Evolutionary conservation across 495 filamentous ascomycete species (phyloP).

Genomic region (Neurospora sublineolata): DNA sequence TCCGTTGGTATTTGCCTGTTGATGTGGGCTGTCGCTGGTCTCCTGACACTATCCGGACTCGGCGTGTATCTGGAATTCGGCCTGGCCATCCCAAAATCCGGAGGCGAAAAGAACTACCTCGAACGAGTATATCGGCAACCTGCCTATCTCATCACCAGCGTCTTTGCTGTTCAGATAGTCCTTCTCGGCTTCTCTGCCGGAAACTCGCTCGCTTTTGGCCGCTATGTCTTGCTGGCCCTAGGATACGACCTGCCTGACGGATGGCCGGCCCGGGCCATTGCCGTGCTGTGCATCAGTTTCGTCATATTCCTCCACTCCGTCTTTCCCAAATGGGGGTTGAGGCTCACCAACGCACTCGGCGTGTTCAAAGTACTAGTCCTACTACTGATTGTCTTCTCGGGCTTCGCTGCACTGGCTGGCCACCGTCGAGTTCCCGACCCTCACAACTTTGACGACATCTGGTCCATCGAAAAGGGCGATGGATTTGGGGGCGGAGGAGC

Average conservation of each 20-base stretch:
- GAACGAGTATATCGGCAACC: slow-evolving; percentile 52
- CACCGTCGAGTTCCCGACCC: slow-evolving; percentile 16
- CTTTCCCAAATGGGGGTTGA: slow-evolving; percentile 50
- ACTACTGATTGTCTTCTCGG: slow-evolving; percentile 48
- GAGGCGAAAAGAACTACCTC: slow-evolving; percentile 51
- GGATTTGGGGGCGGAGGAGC: slow-evolving; percentile 30
- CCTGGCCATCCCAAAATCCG: slow-evolving; percentile 40
- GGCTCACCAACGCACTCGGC: slow-evolving; percentile 51
- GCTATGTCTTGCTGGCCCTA: slow-evolving; percentile 54
- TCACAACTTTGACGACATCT: slow-evolving; percentile 22
- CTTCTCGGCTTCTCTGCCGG: slow-evolving; percentile 41
- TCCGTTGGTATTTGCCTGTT: slow-evolving; percentile 30
- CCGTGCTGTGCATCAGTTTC: slow-evolving; percentile 41
- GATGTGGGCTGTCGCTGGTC: slow-evolving; percentile 26
- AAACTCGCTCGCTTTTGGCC: slow-evolving; percentile 57
- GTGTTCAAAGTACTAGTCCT: slow-evolving; percentile 55
- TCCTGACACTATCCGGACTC: slow-evolving; percentile 11
- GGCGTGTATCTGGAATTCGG: slow-evolving; percentile 33
- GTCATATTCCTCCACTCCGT: slow-evolving; percentile 46
- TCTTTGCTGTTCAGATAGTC: slow-evolving; percentile 48
- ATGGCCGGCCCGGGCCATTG: slow-evolving; percentile 53
- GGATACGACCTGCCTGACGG: slow-evolving; percentile 37
- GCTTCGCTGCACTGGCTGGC: slow-evolving; percentile 39
- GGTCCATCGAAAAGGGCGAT: slow-evolving; percentile 28
- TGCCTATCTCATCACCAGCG: slow-evolving; percentile 47